Base-by-base conservation (phyloP, 768 basidiomycete genomes). In the Mycena amicta region DNA sequence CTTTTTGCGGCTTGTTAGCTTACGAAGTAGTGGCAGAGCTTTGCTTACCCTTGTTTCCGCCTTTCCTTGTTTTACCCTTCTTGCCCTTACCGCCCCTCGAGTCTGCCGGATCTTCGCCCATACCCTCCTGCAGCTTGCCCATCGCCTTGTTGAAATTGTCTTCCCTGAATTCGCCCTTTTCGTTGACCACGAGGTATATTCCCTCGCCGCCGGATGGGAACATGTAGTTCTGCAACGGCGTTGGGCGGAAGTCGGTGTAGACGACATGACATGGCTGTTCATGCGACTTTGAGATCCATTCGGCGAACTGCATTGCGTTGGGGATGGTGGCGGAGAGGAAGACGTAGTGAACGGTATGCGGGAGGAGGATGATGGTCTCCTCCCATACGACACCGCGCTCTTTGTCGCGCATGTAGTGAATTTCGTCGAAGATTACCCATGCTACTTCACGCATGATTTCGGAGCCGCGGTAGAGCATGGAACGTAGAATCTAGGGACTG, bases 381-480 rank as follows among this genome's bases (percentile, higher is more conserved):
- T 99, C 96, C 97, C 97, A 98, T 26, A 99, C 97, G 20, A 99
- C 97, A 64, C 97, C 97, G 65, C 97, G 92, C 71, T 99, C 97
- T 68, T 94, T 94, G 79, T 98, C 97, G 60, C 97, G 89, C 97
- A 98, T 99, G 76, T 98, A 99, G 71, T 99, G 97, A 60, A 99
- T 97, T 76, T 99, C 97, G 70, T 99, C 97, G 72, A 98, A 99
- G 63, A 99, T 86, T 56, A 98, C 96, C 97, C 97, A 99, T 1
- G 95, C 95, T n/a, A 99, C 96, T 78, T 99, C 97, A 56, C 97
- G 92, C 91, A 98, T 95, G 64, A 99, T 90, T 77, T 99, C 97
- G 3, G 95, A 98, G 37, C 97, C 97, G 53, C 97, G 89, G 70
- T 99, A 99, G 26, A 99, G 78, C 96, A 99, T 99, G 4, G 95